A percentile compares a stretch with the other conserved stretches of the same genome.
These are phyloP conservation scores for Dipodascopsis tothii DNA, from an alignment of 805 yeast species.

Conservation along the genomic window DNA sequence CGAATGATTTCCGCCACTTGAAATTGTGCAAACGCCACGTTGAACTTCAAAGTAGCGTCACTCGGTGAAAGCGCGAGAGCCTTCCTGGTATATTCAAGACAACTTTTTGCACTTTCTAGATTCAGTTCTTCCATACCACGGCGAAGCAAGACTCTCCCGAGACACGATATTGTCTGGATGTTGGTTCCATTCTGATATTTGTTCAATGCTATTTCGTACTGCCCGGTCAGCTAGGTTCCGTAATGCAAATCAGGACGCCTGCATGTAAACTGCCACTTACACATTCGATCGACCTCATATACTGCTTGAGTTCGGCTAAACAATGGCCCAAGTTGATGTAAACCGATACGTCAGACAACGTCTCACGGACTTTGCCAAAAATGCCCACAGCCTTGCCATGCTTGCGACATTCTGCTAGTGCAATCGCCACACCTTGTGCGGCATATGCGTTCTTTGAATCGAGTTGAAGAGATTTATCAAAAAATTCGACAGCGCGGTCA, in stretches of 20 bases:
- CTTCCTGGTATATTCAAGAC: conserved; percentile 50
- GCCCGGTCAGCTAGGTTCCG: no score
- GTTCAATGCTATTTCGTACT: conserved; percentile 70
- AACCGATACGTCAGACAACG: conserved; percentile 74
- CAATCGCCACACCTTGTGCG: conserved; percentile 94
- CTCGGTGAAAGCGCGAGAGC: conserved; percentile 43
- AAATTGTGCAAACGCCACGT: conserved; percentile 74
- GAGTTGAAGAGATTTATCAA: conserved; percentile 74
- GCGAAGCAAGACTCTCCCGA: conserved; percentile 83
- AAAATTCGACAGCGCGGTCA: conserved; percentile 84
- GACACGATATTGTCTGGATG: conserved; percentile 56
- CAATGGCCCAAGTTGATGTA: conserved; percentile 86
- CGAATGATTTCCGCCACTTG: conserved; percentile 79
- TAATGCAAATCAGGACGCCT: no score
- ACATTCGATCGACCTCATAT: conserved; percentile 71
- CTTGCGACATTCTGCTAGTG: conserved; percentile 66
- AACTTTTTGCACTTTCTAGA: conserved; percentile 48
- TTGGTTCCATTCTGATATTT: conserved; percentile 55
- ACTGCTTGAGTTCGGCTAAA: conserved; percentile 72
- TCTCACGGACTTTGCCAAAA: conserved; percentile 81
- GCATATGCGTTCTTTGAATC: conserved; percentile 88
- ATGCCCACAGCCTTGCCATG: conserved; percentile 72
- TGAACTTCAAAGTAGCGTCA: conserved; percentile 53
- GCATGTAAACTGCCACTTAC: conserved; percentile 22
- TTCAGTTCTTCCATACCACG: conserved; percentile 67